These are phyloP conservation scores for Ophiostoma fasciatum DNA, from an alignment of 2,329 filamentous ascomycete species.

Conservation along the genomic window DNA sequence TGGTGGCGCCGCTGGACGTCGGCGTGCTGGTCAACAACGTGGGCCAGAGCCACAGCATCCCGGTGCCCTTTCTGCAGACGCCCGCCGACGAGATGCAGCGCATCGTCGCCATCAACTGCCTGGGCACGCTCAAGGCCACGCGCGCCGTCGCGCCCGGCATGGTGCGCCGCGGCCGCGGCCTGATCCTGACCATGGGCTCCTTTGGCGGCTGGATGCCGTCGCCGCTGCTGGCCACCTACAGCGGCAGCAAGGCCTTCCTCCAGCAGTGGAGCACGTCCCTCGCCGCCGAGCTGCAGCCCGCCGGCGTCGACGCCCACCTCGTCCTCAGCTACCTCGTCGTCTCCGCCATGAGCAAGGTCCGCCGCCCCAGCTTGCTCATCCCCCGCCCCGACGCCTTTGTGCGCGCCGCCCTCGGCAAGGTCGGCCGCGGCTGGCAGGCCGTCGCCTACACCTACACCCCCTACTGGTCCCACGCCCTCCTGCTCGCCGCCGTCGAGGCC, in stretches of 20 bases:
- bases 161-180: constrained; percentile 66
- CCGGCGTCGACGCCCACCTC: constrained; percentile 79
- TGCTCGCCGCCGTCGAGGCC: constrained; percentile 67
- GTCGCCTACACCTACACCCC: constrained; percentile 78
- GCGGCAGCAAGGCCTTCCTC: constrained; percentile 93
- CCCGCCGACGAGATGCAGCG: constrained; percentile 64
- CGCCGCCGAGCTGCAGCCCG: constrained; percentile 63
- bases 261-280: constrained; percentile 90
- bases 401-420: constrained; percentile 58
- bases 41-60: constrained; percentile 84
- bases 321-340: constrained; percentile 88
- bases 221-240: constrained; percentile 88
- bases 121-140: constrained; percentile 78
- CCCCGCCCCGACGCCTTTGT: constrained; percentile 78
- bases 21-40: constrained; percentile 88
- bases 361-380: constrained; percentile 60
- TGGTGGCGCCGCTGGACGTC: constrained; percentile 62
- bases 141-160: constrained; percentile 74
- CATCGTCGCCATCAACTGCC: constrained; percentile 92
- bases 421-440: constrained; percentile 69
- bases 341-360: constrained; percentile 93
- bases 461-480: constrained; percentile 80
- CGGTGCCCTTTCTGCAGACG: constrained; percentile 75
- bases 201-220: constrained; percentile 89
- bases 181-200: constrained; percentile 94